Base-by-base conservation (phyloP, 371 early-diverging fungal genomes). In the Sporodiniella umbellata region DNA sequence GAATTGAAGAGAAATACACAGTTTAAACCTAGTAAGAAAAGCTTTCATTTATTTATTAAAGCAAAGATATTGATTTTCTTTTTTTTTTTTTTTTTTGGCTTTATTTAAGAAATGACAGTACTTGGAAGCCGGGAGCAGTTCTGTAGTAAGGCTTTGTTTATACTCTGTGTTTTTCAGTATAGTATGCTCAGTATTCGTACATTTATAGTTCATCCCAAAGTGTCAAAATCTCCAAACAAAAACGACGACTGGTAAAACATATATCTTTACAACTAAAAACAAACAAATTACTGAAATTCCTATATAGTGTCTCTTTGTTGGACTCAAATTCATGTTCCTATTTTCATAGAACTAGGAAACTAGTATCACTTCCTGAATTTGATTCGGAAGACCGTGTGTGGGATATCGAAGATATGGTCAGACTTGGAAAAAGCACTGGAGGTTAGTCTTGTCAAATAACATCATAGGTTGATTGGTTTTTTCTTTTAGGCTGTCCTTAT, bases 401-500 rank as follows among this genome's bases (percentile, higher is more conserved):
- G 79, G 92, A 92, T 50, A 86, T 92, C 53, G 92, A 86, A 65
- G 96, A 90, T 45, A 46, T 90, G 31, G 80, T 70, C 1, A 46
- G 39, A 2, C 47, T 76, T 21, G 91, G 85, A 5, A 65, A 65
- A 33, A 24, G 51, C 19, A 48, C 54, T 4, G 21, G 18, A 43
- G 35, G 35, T 35, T 6, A 28, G 4, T 28, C n/a, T n/a, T n/a
- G n/a, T n/a, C n/a, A n/a, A n/a, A n/a, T n/a, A n/a, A n/a, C n/a
- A n/a, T n/a, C n/a, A n/a, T n/a, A n/a, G n/a, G n/a, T n/a, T n/a
- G n/a, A n/a, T n/a, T n/a, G n/a, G n/a, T n/a, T n/a, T n/a, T n/a
- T n/a, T n/a, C n/a, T n/a, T n/a, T n/a, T 35, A 35, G 80, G 71
- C 0, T 97, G 98, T 43, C 91, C 98, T 1, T 97, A 95, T 62